These are phyloP conservation scores for Penicillium maclennaniae DNA, from an alignment of 495 filamentous ascomycete genomes.

Conservation along the genomic window DNA sequence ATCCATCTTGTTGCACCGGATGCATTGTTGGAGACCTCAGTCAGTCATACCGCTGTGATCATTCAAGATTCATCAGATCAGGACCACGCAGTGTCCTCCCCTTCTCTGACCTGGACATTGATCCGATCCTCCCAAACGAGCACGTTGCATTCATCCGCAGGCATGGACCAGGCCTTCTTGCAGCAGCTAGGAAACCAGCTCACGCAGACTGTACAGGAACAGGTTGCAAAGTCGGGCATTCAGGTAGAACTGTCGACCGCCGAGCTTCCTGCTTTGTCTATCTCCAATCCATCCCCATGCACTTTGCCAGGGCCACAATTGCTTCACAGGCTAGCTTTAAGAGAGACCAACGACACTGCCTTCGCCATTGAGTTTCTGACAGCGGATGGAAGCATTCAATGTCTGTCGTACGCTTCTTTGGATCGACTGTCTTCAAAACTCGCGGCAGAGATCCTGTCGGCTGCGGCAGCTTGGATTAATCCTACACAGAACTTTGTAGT, in stretches of 20 bases:
- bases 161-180: conserved; percentile 22
- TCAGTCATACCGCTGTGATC: conserved; percentile 19
- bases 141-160: conserved; percentile 18
- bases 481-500: conserved; percentile 42
- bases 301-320: conserved; percentile 55
- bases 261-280: conserved; percentile 44
- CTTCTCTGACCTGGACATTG: conserved; percentile 18
- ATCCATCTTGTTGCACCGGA: conserved; percentile 19
- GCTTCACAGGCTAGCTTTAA: conserved; percentile 60
- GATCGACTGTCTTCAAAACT: conserved; percentile 52
- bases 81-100: background rate
- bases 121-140: conserved; percentile 20
- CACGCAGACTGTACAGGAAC: conserved; percentile 16
- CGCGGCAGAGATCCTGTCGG: conserved; percentile 42
- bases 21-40: conserved; percentile 7
- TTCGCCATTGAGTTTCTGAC: conserved; percentile 59
- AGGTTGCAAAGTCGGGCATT: conserved; percentile 13
- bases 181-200: conserved; percentile 26
- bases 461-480: conserved; percentile 13
- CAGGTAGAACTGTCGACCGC: conserved; percentile 9
- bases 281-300: conserved; percentile 57
- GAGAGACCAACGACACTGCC: conserved; percentile 13
- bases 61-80: conserved; percentile 9
- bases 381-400: conserved; percentile 36
- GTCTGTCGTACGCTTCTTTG: conserved; percentile 56